Evolutionary conservation across 2,329 filamentous ascomycete genomes (phyloP).

Genomic region (Trichoderma sp.): DNA sequence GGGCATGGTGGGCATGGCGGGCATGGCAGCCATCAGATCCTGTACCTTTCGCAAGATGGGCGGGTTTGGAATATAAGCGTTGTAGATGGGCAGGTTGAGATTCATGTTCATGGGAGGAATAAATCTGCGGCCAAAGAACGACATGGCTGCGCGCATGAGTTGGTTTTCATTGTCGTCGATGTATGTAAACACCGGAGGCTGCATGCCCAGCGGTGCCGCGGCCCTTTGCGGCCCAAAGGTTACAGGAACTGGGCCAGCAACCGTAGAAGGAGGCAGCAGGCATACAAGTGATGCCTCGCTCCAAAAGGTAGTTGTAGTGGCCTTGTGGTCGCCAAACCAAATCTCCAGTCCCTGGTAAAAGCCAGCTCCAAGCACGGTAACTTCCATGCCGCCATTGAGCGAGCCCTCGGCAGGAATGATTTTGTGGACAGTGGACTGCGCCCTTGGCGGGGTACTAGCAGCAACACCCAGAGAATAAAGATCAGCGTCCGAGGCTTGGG

Average conservation of each 20-base stretch:
- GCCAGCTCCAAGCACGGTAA: constrained; percentile 77
- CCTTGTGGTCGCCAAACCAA: constrained; percentile 71
- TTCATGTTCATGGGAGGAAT: neutral
- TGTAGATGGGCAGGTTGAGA: constrained; percentile 64
- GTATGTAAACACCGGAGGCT: constrained; percentile 67
- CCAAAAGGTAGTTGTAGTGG: constrained; percentile 77
- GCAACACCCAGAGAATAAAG: constrained; percentile 54
- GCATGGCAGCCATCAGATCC: constrained; percentile 69
- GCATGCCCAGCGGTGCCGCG: constrained; percentile 40
- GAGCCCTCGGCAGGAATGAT: constrained; percentile 82
- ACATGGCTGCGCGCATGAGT: constrained; percentile 67
- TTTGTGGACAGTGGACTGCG: constrained; percentile 69
- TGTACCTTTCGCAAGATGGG: constrained; percentile 72
- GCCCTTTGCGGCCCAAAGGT: constrained; percentile 61
- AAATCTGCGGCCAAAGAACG: constrained; percentile 58
- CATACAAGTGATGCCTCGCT: constrained; percentile 78
- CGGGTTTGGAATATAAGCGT: constrained; percentile 60
- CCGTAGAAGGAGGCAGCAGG: constrained; percentile 69
- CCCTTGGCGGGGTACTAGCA: constrained; percentile 48
- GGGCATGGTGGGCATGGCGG: constrained; percentile 56
- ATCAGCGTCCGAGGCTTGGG: constrained; percentile 49
- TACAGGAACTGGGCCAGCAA: constrained; percentile 69
- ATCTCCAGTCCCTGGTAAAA: constrained; percentile 79
- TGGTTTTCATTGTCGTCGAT: constrained; percentile 69
- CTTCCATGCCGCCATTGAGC: constrained; percentile 80